phyloP scores from a whole-genome alignment of 768 basidiomycete genomes.

The Porphyrellus cyaneotinctus region DNA sequence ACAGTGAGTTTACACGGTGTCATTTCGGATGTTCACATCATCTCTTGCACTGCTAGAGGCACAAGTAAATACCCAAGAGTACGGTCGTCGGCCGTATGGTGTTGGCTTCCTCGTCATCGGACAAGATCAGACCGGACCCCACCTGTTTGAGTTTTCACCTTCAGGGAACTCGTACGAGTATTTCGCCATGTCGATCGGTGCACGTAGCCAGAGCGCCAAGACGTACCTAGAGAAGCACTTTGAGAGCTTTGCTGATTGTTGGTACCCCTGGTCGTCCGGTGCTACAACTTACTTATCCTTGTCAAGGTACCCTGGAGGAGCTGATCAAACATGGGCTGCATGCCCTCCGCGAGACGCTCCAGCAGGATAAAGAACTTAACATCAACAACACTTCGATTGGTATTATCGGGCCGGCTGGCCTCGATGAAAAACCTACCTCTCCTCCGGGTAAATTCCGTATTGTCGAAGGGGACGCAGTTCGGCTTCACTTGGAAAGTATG shows the following conservation, averaged over 20 bases:
- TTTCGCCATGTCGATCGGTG: conserved; percentile 97
- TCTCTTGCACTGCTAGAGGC: conserved; percentile 58
- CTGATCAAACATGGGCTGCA: conserved; percentile 91
- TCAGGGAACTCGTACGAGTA: conserved; percentile 98
- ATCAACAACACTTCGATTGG: conserved; percentile 93
- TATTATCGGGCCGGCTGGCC: conserved; percentile 74
- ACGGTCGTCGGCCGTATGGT: conserved; percentile 95
- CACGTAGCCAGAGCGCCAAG: conserved; percentile 96
- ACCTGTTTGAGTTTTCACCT: conserved; percentile 97
- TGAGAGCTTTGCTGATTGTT: conserved; percentile 82
- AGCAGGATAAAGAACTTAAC: conserved; percentile 96
- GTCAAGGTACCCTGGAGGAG: conserved; percentile 74
- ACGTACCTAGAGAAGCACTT: conserved; percentile 97
- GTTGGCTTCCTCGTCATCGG: conserved; percentile 98
- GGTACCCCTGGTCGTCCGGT: conserved; percentile 26
- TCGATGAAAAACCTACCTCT: conserved; percentile 50
- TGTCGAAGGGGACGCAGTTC: conserved; percentile 77
- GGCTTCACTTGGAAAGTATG: conserved; percentile 75
- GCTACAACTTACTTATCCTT: background rate
- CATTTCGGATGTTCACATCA: background rate
- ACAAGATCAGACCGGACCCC: conserved; percentile 93
- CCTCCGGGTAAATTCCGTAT: conserved; percentile 73
- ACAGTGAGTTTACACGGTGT: conserved; percentile 58
- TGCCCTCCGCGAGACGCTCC: conserved; percentile 92
- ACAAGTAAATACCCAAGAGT: conserved; percentile 98